These are phyloP conservation scores for Fagopyrum esculentum DNA, from an alignment of 148 eudicot genomes.

Conservation along the genomic window DNA sequence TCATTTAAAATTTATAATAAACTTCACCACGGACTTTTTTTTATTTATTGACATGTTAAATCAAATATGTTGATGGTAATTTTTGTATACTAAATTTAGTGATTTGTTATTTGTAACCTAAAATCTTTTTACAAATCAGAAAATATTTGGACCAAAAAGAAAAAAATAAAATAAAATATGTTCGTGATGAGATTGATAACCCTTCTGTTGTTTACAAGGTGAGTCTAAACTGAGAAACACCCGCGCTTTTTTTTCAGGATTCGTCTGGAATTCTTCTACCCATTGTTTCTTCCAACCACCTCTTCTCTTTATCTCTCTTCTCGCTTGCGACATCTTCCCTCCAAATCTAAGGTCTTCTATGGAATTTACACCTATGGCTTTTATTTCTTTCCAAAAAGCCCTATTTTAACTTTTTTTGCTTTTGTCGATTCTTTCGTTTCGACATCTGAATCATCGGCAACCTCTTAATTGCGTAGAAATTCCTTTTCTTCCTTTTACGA, in stretches of 20 bases:
- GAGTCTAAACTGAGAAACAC: conserved; percentile 5
- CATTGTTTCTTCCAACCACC: not conserved
- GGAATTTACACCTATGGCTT: not conserved
- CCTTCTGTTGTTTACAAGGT: not conserved
- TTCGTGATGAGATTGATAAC: no score
- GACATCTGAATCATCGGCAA: not conserved
- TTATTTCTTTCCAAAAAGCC: not conserved
- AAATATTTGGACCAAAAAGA: no score
- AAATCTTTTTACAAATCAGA: no score
- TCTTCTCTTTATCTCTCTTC: not conserved
- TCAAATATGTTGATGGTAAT: no score
- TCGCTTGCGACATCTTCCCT: not conserved
- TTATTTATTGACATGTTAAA: no score
- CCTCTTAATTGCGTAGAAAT: no score
- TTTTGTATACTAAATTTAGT: no score
- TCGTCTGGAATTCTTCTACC: not conserved
- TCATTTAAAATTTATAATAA: no score
- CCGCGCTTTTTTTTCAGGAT: conserved; percentile 12
- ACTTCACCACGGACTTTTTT: no score
- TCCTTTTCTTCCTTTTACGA: not conserved
- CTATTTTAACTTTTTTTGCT: not conserved
- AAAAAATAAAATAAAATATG: no score
- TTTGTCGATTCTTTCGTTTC: not conserved
- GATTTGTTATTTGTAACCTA: no score
- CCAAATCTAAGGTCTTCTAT: not conserved